Percentiles rank a stretch among this genome's conserved stretches.
Evolutionary conservation across 257 asterid genomes (phyloP).

Genomic region (Solanum medicagineum): DNA sequence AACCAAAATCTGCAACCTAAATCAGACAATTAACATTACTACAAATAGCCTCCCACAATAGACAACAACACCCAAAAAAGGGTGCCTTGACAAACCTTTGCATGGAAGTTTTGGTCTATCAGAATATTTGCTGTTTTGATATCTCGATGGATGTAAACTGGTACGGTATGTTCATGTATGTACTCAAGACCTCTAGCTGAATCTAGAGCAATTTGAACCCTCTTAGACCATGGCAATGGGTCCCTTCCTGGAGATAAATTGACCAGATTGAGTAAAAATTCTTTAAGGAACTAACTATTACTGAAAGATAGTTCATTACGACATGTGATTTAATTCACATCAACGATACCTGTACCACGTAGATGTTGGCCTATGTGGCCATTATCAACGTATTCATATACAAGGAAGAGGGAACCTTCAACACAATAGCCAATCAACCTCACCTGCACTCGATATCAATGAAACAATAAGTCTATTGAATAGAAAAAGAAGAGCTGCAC

Average conservation of each 20-base stretch:
- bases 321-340: slow-evolving; percentile 2
- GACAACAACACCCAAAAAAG: not conserved
- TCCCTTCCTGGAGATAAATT: slow-evolving; percentile 40
- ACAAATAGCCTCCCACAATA: not conserved
- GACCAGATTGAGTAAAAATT: not conserved
- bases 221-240: slow-evolving; percentile 76
- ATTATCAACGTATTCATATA: slow-evolving; percentile 78
- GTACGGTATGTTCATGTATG: slow-evolving; percentile 97
- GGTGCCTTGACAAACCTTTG: slow-evolving; percentile 42
- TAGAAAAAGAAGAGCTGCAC: not conserved
- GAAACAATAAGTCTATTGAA: not conserved
- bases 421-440: slow-evolving; percentile 92
- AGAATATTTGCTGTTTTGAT: slow-evolving; percentile 90
- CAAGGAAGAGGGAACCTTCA: slow-evolving; percentile 95
- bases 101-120: slow-evolving; percentile 79
- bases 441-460: slow-evolving; percentile 42
- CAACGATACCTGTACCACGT: slow-evolving; percentile 54
- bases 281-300: not conserved
- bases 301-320: not conserved
- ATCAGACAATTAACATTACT: not conserved
- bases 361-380: slow-evolving; percentile 90
- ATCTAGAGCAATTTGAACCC: slow-evolving; percentile 93
- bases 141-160: slow-evolving; percentile 91
- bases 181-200: slow-evolving; percentile 98
- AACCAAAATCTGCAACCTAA: slow-evolving; percentile 97